phyloP scores from a whole-genome alignment of 2,329 filamentous ascomycete species.

The Fusarium penzigii region DNA sequence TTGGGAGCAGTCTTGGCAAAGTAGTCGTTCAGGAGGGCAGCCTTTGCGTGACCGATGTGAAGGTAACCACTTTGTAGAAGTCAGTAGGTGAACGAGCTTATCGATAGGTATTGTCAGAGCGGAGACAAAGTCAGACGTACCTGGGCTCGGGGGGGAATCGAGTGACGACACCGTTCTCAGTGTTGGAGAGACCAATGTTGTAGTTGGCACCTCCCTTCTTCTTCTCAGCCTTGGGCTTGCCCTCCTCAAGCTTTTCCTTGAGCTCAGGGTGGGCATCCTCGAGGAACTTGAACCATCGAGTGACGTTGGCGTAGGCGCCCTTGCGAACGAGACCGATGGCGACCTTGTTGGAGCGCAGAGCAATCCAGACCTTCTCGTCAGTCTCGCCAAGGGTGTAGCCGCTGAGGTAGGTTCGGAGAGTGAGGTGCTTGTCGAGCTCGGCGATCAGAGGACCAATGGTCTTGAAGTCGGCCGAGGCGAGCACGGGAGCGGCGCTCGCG shows the following conservation, averaged over 20 bases:
- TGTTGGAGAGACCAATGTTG: slow-evolving; percentile 82
- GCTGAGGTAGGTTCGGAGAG: slow-evolving; percentile 80
- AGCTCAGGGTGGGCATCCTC: slow-evolving; percentile 81
- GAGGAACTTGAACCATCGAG: slow-evolving; percentile 85
- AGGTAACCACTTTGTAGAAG: slow-evolving; percentile 66
- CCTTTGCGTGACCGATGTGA: slow-evolving; percentile 95
- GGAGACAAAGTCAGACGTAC: slow-evolving; percentile 47
- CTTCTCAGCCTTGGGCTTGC: slow-evolving; percentile 67
- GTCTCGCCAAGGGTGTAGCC: slow-evolving; percentile 76
- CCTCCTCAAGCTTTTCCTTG: slow-evolving; percentile 56
- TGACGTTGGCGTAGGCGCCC: slow-evolving; percentile 72
- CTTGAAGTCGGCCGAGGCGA: slow-evolving; percentile 65
- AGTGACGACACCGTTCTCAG: slow-evolving; percentile 86
- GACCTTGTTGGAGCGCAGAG: slow-evolving; percentile 82
- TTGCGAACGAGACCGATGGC: slow-evolving; percentile 79
- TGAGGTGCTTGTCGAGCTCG: slow-evolving; percentile 84
- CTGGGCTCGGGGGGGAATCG: slow-evolving; percentile 94
- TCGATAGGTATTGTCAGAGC: slow-evolving; percentile 9
- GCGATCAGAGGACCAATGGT: slow-evolving; percentile 72
- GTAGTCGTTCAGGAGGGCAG: slow-evolving; percentile 91
- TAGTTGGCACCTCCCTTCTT: slow-evolving; percentile 83
- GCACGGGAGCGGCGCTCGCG: slow-evolving; percentile 25
- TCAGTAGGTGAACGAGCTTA: slow-evolving; percentile 4
- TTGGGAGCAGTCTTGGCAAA: slow-evolving; percentile 94
- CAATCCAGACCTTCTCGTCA: slow-evolving; percentile 82